These are phyloP conservation scores for Malassezia obtusa DNA, from an alignment of 1,284 basidiomycete species.

Conservation along the genomic window DNA sequence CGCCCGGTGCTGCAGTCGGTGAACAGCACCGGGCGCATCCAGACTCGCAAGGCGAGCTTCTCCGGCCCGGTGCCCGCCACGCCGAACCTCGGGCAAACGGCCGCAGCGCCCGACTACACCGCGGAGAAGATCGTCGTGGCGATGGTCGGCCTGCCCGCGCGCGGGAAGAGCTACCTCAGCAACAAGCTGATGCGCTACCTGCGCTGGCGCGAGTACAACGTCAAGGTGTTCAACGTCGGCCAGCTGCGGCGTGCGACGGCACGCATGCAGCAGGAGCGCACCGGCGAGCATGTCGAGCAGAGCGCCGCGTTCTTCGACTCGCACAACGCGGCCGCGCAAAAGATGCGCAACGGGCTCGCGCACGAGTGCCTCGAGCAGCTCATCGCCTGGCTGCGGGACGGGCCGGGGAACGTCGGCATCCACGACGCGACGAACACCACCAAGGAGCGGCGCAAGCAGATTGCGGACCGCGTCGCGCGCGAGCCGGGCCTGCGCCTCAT, in stretches of 20 bases:
- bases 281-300: constrained; percentile 77
- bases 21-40: background rate
- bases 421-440: constrained; percentile 97
- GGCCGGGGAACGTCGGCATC: constrained; percentile 85
- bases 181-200: constrained; percentile 48
- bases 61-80: background rate
- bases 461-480: constrained; percentile 66
- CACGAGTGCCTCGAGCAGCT: constrained; percentile 88
- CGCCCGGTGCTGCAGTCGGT: background rate
- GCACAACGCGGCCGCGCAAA: constrained; percentile 67
- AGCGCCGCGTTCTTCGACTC: constrained; percentile 85
- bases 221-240: constrained; percentile 97
- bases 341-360: constrained; percentile 71
- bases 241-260: constrained; percentile 83
- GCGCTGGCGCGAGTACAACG: constrained; percentile 89
- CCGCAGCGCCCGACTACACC: constrained; percentile 92
- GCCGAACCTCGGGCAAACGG: constrained; percentile 51
- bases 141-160: constrained; percentile 60
- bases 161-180: constrained; percentile 46
- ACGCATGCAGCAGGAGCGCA: constrained; percentile 57
- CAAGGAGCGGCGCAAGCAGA: constrained; percentile 63
- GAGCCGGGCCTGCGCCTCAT: constrained; percentile 84
- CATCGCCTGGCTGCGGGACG: constrained; percentile 79
- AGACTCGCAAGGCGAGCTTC: constrained; percentile 5
- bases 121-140: constrained; percentile 97